These are phyloP conservation scores for Fraxinus albicans DNA, from an alignment of 305 asterid genomes.

Conservation along the genomic window DNA sequence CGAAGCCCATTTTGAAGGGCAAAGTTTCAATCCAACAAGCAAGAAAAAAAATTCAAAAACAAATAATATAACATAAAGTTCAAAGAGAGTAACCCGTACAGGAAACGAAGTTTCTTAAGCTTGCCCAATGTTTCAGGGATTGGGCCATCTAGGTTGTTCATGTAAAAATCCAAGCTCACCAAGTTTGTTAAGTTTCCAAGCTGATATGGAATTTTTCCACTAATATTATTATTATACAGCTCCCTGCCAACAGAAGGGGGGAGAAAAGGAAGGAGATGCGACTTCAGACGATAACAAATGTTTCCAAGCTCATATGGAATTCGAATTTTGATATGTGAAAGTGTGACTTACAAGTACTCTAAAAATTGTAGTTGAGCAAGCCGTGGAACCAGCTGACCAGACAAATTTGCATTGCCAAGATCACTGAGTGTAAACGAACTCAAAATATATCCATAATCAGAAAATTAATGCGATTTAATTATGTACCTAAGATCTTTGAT, in stretches of 20 bases:
- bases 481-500: slow-evolving; percentile 12
- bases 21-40: slow-evolving; percentile 1
- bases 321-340: slow-evolving; percentile 11
- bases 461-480: neutral
- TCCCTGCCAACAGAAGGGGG: slow-evolving; percentile 55
- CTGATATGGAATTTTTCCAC: slow-evolving; percentile 75
- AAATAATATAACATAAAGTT: neutral
- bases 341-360: slow-evolving; percentile 70
- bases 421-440: slow-evolving; percentile 51
- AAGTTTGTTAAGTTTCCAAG: slow-evolving; percentile 81
- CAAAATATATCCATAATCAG: slow-evolving; percentile 16
- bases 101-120: slow-evolving; percentile 78
- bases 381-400: slow-evolving; percentile 79
- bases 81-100: slow-evolving; percentile 50
- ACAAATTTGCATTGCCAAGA: slow-evolving; percentile 90
- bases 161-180: slow-evolving; percentile 96
- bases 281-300: neutral
- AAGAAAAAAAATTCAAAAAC: slow-evolving; percentile 8
- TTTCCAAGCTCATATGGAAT: no score
- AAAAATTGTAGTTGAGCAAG: slow-evolving; percentile 72
- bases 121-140: slow-evolving; percentile 79
- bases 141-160: slow-evolving; percentile 63
- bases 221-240: slow-evolving; percentile 79
- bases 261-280: neutral
- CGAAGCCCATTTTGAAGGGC: neutral